Base-by-base conservation (phyloP, 208 protist genomes). In the Jaenimonas drosophilae region DNA sequence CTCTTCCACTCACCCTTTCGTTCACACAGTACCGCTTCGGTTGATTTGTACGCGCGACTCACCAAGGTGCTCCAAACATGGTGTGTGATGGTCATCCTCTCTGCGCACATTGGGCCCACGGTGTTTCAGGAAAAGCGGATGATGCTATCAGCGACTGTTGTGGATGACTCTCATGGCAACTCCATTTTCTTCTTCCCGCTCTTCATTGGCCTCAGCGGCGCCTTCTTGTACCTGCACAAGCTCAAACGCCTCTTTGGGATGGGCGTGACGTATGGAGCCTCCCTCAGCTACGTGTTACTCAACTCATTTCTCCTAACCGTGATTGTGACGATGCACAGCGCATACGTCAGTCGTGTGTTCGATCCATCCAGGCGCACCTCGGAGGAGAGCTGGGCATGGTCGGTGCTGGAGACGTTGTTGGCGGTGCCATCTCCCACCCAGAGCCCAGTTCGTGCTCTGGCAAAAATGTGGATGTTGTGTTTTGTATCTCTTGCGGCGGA, bases 1-100 rank as follows among this genome's bases (percentile, higher is more conserved):
- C 57, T 91, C 17, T 87, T 88, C 32, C 77, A 88, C 58, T 72
- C 77, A 0, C 82, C 82, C 1, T 88, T 91, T 43, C 82, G 76
- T 24, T 54, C 66, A 0, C 65, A 85, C 54, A 61, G 43, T 27
- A 57, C 45, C 23, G 46, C 61, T 4, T 39, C 58, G 2, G 61
- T 50, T 14, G 82, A 88, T 50, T 63, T 49, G 26, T 88, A 91
- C 43, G 70, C 71, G 7, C 67, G 61, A 3, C 5, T 85, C 14
- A 82, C 67, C 5, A 84, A 79, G 40, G 50, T 85, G 26, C 55
- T 80, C 5, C 82, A 91, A 36, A 67, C 58, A 6, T 88, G 82
- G 76, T 58, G 57, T 45, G 46, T 52, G 5, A 48, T 80, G 0
- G 49, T 75, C 3, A 36, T 77, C n/a, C 47, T 76, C 28, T 66